A percentile compares a stretch with the other conserved stretches of the same genome.
Evolutionary conservation across 768 basidiomycete species (phyloP).

Genomic region (Cubamyces sp.): DNA sequence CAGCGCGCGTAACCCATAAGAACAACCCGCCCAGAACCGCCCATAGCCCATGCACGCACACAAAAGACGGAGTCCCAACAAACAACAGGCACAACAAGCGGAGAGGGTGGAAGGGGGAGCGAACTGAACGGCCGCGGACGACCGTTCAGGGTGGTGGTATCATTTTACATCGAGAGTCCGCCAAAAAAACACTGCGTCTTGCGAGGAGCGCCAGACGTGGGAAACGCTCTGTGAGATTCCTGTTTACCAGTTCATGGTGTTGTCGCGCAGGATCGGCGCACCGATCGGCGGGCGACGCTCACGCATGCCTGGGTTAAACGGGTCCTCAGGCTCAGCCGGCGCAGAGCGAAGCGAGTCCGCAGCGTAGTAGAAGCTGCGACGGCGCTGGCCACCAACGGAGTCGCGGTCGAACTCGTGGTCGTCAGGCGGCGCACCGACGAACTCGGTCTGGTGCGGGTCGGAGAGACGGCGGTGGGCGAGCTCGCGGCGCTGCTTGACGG

Average conservation of each 20-base stretch:
- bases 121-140: not conserved
- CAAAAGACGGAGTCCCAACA: slow-evolving; percentile 10
- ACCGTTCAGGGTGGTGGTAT: slow-evolving; percentile 9
- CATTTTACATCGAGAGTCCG: slow-evolving; percentile 14
- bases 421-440: slow-evolving; percentile 54
- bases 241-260: slow-evolving; percentile 80
- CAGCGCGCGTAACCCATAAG: not conserved
- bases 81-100: slow-evolving; percentile 16
- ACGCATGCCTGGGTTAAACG: slow-evolving; percentile 46
- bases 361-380: slow-evolving; percentile 85
- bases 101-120: not conserved
- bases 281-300: slow-evolving; percentile 73
- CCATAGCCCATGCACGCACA: slow-evolving; percentile 14
- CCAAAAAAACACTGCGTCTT: not conserved
- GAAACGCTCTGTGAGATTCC: not conserved
- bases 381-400: slow-evolving; percentile 69
- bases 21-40: not conserved
- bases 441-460: slow-evolving; percentile 45
- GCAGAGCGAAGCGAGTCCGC: slow-evolving; percentile 70
- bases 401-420: slow-evolving; percentile 82
- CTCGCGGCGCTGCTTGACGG: slow-evolving; percentile 67
- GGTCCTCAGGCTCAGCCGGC: slow-evolving; percentile 38
- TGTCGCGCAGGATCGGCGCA: slow-evolving; percentile 77
- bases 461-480: slow-evolving; percentile 73
- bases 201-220: too few species aligned